phyloP scores from a whole-genome alignment of 208 protist species.

The Vickermania ingenoplastis region DNA sequence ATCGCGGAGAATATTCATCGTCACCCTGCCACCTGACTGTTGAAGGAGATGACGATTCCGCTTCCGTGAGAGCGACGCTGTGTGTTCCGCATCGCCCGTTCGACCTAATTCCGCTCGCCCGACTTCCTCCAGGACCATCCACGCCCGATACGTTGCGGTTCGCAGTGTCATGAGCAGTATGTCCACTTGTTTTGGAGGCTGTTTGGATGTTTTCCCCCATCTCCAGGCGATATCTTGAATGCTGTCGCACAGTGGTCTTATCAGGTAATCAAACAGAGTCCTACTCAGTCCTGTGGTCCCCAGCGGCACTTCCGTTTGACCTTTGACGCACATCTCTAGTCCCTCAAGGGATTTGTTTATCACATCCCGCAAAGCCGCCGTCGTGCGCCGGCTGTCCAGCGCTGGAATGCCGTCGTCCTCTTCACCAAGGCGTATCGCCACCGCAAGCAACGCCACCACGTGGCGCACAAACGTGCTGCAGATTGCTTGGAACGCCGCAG shows the following conservation, averaged over 20 bases:
- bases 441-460: not conserved
- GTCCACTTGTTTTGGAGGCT: too few relatives aligned
- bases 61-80: constrained; percentile 37
- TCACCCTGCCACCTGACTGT: constrained; percentile 61
- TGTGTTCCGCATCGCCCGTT: constrained; percentile 25
- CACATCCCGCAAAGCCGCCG: constrained; percentile 14
- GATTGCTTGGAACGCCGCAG: not conserved
- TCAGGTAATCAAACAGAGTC: constrained; percentile 25
- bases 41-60: constrained; percentile 46
- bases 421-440: not conserved
- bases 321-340: constrained; percentile 26
- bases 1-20: constrained; percentile 35
- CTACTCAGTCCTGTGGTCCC: constrained; percentile 27
- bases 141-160: constrained; percentile 55
- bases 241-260: constrained; percentile 1
- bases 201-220: too few relatives aligned
- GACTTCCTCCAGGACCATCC: constrained; percentile 58
- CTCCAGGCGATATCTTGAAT: too few relatives aligned
- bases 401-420: not conserved
- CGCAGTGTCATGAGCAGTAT: constrained; percentile 24
- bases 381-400: constrained; percentile 1
- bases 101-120: constrained; percentile 45
- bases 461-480: not conserved
- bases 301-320: constrained; percentile 25
- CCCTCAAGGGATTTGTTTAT: constrained; percentile 17